These are phyloP conservation scores for Colletotrichum filicis DNA, from an alignment of 2,329 filamentous ascomycete species.

Conservation along the genomic window DNA sequence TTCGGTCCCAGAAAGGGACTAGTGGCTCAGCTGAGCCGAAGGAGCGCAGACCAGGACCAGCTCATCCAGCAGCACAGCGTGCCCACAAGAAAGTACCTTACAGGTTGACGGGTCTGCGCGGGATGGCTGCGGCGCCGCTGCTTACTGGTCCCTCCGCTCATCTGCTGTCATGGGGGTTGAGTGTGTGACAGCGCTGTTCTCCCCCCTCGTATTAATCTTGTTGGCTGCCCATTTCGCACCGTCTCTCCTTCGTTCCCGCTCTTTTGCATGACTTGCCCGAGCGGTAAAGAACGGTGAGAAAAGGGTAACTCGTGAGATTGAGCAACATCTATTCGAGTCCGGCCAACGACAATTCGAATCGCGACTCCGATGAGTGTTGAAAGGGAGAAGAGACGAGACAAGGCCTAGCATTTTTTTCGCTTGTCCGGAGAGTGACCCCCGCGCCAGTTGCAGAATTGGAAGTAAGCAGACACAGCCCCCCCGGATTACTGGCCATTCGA, in stretches of 20 bases:
- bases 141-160: neutral
- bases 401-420: neutral
- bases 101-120: slow-evolving; percentile 8
- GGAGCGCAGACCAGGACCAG: slow-evolving; percentile 10
- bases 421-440: neutral
- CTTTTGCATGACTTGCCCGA: slow-evolving; percentile 20
- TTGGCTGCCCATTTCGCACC: slow-evolving; percentile 16
- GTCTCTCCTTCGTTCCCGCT: slow-evolving; percentile 10
- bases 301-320: neutral
- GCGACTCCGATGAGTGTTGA: neutral
- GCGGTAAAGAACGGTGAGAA: neutral
- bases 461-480: slow-evolving; percentile 18
- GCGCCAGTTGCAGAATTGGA: slow-evolving; percentile 15
- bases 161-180: slow-evolving; percentile 3
- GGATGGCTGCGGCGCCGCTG: slow-evolving; percentile 1
- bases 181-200: slow-evolving; percentile 17
- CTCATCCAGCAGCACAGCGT: slow-evolving; percentile 17
- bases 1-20: slow-evolving; percentile 26
- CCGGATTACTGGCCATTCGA: slow-evolving; percentile 9
- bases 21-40: slow-evolving; percentile 6
- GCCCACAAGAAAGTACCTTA: slow-evolving; percentile 1
- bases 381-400: neutral
- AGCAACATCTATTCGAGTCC: neutral
- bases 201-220: slow-evolving; percentile 27
- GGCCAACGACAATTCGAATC: neutral